Evolutionary conservation across 169 alveolate species (phyloP).

Genomic region (Plasmodium blacklocki): DNA sequence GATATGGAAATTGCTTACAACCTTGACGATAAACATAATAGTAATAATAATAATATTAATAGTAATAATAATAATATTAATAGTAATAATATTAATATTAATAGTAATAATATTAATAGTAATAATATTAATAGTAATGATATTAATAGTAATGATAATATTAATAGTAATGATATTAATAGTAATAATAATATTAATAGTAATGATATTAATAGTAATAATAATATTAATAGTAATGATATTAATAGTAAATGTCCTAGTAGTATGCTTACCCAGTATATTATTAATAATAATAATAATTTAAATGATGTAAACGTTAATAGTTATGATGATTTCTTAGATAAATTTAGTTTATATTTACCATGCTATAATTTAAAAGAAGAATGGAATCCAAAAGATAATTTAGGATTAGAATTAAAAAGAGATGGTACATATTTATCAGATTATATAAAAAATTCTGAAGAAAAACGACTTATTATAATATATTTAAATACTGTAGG

Average conservation of each 20-base stretch:
- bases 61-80: not conserved
- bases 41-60: not conserved
- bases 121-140: not conserved
- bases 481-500: conserved; percentile 26
- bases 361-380: conserved; percentile 42
- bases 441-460: conserved; percentile 54
- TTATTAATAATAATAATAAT: not conserved
- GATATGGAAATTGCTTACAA: not conserved
- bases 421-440: conserved; percentile 43
- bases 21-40: not conserved
- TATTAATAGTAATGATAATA: conserved; percentile 2
- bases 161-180: no score
- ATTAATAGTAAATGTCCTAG: not conserved
- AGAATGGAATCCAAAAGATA: conserved; percentile 43
- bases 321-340: not conserved
- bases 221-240: not conserved
- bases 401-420: conserved; percentile 36
- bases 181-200: no score
- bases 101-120: not conserved
- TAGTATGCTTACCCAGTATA: not conserved
- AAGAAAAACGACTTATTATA: conserved; percentile 52
- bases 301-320: not conserved
- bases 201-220: no score
- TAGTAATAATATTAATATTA: not conserved
- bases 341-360: conserved; percentile 14